Conservation (phyloP, 208 protist species). For the Wallacemonas collosoma region DNA sequence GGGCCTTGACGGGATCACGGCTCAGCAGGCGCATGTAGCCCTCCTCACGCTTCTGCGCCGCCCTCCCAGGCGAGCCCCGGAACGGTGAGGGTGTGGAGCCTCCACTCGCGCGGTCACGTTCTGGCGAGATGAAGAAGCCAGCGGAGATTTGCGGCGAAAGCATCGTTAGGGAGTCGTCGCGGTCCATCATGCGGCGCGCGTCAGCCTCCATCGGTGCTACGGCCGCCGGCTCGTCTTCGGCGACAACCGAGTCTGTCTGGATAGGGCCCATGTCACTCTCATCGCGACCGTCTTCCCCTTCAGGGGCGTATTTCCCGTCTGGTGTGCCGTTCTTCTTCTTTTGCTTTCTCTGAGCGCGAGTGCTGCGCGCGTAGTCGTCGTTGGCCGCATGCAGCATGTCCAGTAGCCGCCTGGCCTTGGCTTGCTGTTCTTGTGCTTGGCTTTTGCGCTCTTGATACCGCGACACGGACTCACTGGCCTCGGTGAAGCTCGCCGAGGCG, state of each 20-base stretch:
- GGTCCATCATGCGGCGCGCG: background rate
- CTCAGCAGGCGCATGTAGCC: constrained; percentile 43
- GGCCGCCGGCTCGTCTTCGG: background rate
- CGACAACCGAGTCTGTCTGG: too few relatives aligned
- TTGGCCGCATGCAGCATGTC: constrained; percentile 45
- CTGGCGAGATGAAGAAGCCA: constrained; percentile 18
- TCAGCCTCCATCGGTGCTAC: background rate
- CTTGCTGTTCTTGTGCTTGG: constrained; percentile 29
- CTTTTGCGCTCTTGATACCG: constrained; percentile 32
- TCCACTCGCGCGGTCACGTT: constrained; percentile 5
- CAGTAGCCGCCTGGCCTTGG: constrained; percentile 61
- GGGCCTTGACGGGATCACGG: constrained; percentile 48
- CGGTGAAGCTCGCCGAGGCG: constrained; percentile 57
- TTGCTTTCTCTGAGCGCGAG: background rate
- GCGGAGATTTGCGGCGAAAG: constrained; percentile 11
- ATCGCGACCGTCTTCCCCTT: background rate
- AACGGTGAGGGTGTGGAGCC: constrained; percentile 35
- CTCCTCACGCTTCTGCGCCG: constrained; percentile 26
- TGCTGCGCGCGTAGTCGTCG: background rate
- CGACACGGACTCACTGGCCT: constrained; percentile 36
- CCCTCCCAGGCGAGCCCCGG: constrained; percentile 26
- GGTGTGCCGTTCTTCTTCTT: background rate
- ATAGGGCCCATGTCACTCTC: background rate
- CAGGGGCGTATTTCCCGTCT: background rate
- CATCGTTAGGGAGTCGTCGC: background rate